Evolutionary conservation across 768 basidiomycete genomes (phyloP), one percentile per base, ranked within the genome.

Genomic region (Lepiota venenata): DNA sequence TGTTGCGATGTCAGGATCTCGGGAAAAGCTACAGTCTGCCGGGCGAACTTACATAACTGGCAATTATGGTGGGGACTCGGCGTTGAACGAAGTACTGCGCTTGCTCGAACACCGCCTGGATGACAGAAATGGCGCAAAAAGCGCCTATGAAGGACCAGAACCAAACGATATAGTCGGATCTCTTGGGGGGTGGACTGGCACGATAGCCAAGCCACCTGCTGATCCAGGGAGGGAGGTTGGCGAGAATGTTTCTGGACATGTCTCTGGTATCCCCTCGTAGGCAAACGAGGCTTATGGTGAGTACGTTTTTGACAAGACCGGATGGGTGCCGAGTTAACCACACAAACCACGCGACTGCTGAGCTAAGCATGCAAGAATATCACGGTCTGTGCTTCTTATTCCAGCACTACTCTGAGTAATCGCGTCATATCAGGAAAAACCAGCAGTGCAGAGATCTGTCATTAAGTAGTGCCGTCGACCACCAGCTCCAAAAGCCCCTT

Each of bases 71-170:
- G 0, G 80, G 81, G 1, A 79, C 78, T 15, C 69, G 69, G 29
- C 74, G 62, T 49, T 70, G 62, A 4, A 75, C 63, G 60, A 83
- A 82, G 56, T 79, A 80, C 5, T 70, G 71, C 3, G 75, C 67
- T 22, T 79, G 73, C 20, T 69, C 71, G 56, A 82, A 82, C 9
- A 78, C 64, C 6, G 73, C 79, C 52, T 82, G 80, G 43, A 83
- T 70, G 36, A 76, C 53, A 0, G 78, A 70, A 47, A 82, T 71
- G 3, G 78, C 78, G 47, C 70, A 70, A 60, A 82, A 81, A 0
- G 81, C 72, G 22, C 74, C 79, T 12, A 82, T 59, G 60, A 80
- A 82, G 0, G 81, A 77, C 79, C 79, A 82, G 8, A 77, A 32
- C 73, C 74, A 80, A 22, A 77, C 58, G 16, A 74, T 62, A 55